Evolutionary conservation across 306 rosid species (phyloP), one percentile per base, ranked within the genome.

Genomic region (Rosa multiflora): DNA sequence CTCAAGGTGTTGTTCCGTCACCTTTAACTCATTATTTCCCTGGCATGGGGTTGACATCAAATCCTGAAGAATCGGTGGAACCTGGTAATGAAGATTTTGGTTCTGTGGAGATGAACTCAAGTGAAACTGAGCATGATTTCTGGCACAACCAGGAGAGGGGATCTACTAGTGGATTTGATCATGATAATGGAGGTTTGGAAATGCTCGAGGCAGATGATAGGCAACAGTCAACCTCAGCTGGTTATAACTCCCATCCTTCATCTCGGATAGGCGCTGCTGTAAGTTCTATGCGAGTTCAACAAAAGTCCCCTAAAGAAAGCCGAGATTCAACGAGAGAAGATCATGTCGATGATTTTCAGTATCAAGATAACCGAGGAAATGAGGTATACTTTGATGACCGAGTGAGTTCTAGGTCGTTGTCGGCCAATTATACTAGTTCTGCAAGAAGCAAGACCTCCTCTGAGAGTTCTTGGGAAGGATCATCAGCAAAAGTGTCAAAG

Each of bases 401-500:
- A 84, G 81, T 87, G 61, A 84, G 84, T 81, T 88, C 82, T 32
- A 91, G 90, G 85, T 80, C 83, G 44, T 62, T 75, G 78, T 81
- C 92, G 9, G 81, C 84, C 61, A 78, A 81, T 4, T 82, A 86
- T 83, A 75, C 91, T 48, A 88, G 90, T 83, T 82, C 91, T 62
- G 64, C 77, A 62, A 89, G 89, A 79, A 91, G 94, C 84, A 93
- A 88, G 84, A 89, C 88, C 79, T 37, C 97, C 62, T 87, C 96
- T 2, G 99, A 93, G 85, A 93, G 90, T 88, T 90, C 98, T 55
- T 93, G 96, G 98, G 99, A 96, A 78, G 99, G 95, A 74, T 90
- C 87, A 6, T 82, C 91, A 3, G 92, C 79, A 48, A 96, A 88
- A 87, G 87, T 87, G 83, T 87, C 94, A 70, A 96, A 88, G 83